Evolutionary conservation across 2,329 filamentous ascomycete genomes (phyloP).

Genomic region (Apiospora saccharicola): DNA sequence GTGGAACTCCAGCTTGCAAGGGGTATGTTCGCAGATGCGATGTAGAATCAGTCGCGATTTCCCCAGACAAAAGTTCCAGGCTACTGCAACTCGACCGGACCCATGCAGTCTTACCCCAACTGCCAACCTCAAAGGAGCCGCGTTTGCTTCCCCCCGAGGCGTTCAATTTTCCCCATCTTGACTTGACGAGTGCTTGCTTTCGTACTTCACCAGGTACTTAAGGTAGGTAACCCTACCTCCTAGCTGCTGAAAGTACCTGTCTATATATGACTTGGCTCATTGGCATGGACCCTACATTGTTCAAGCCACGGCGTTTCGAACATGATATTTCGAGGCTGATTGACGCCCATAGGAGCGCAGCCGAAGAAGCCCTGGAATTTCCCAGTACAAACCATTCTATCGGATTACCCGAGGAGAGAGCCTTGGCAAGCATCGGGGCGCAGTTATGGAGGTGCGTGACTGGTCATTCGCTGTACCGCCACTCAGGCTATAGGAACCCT

Average conservation of each 20-base stretch:
- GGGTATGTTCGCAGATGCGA: conserved; percentile 3
- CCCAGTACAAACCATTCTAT: background rate
- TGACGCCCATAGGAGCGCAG: background rate
- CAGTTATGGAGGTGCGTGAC: background rate
- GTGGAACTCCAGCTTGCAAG: background rate
- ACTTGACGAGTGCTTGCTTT: background rate
- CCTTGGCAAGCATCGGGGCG: background rate
- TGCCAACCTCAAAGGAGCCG: too few relatives aligned
- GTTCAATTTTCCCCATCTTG: background rate
- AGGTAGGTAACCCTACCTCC: too few relatives aligned
- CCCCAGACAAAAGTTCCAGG: background rate
- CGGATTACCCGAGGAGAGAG: background rate
- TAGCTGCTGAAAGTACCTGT: background rate
- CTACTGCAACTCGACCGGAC: background rate
- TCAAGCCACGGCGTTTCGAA: background rate
- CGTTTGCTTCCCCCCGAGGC: too few relatives aligned
- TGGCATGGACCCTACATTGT: background rate
- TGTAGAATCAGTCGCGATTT: background rate
- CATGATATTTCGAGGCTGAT: background rate
- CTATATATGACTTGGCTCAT: background rate
- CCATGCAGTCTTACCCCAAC: too few relatives aligned
- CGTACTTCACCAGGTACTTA: too few relatives aligned
- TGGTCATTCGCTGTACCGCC: background rate
- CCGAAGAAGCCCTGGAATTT: background rate
- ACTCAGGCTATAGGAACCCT: background rate